Evolutionary conservation across 495 filamentous ascomycete genomes (phyloP).

Genomic region (Penicilliopsis zonata): DNA sequence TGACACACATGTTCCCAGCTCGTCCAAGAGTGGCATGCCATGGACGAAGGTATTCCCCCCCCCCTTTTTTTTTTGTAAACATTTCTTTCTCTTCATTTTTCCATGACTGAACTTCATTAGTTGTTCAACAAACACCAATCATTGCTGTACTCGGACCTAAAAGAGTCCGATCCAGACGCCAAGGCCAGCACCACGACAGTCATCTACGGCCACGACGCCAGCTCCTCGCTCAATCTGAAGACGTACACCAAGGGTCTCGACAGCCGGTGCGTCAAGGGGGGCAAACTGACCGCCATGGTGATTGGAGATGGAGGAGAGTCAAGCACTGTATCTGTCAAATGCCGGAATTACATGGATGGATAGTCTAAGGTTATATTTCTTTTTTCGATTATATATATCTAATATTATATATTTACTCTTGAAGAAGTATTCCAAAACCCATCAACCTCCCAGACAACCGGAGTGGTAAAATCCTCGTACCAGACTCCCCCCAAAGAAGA

Average conservation of each 20-base stretch:
- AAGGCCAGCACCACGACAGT: constrained; percentile 37
- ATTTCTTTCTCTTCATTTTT: background rate
- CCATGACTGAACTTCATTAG: constrained; percentile 8
- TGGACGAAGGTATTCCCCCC: constrained; percentile 51
- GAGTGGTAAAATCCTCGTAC: constrained; percentile 66
- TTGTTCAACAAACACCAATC: constrained; percentile 48
- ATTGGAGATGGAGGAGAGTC: constrained; percentile 40
- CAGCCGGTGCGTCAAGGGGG: constrained; percentile 65
- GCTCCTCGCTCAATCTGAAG: constrained; percentile 50
- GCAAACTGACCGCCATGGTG: constrained; percentile 63
- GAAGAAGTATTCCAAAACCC: constrained; percentile 51
- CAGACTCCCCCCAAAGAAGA: constrained; percentile 39
- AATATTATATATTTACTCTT: too few relatives aligned
- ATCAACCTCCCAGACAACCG: constrained; percentile 53
- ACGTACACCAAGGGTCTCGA: constrained; percentile 77
- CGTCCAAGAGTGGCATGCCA: constrained; percentile 40
- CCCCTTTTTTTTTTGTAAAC: background rate
- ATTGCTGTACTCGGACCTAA: constrained; percentile 13
- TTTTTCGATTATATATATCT: too few relatives aligned
- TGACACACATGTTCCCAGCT: constrained; percentile 48
- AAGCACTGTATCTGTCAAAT: constrained; percentile 23
- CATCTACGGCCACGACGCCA: constrained; percentile 81
- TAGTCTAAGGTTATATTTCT: too few relatives aligned
- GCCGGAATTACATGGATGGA: constrained; percentile 3
- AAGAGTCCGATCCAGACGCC: constrained; percentile 8